Evolutionary conservation across 1,284 basidiomycete genomes (phyloP).

Genomic region (Flammula alnicola): DNA sequence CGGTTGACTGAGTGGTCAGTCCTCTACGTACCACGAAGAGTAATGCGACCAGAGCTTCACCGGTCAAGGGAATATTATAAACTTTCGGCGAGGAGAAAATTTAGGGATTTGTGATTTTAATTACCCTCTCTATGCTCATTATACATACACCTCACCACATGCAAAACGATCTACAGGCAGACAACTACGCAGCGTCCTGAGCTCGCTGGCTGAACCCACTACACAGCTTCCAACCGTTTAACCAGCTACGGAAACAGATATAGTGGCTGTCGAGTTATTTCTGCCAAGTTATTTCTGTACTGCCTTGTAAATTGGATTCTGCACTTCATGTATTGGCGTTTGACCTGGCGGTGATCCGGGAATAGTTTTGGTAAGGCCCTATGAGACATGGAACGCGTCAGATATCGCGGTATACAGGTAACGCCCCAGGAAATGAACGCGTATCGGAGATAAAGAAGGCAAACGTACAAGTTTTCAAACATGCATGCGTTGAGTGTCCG

Average conservation of each 20-base stretch:
- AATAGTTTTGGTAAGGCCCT: slow-evolving; percentile 93
- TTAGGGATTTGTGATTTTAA: not conserved
- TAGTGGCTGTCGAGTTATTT: no score
- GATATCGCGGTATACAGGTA: not conserved
- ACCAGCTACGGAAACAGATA: no score
- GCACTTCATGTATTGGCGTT: slow-evolving; percentile 89
- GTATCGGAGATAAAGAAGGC: not conserved
- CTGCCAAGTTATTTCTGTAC: slow-evolving; percentile 76
- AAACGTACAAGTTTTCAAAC: slow-evolving; percentile 89
- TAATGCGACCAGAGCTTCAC: no score
- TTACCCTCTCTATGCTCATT: not conserved
- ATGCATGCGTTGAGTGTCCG: slow-evolving; percentile 92
- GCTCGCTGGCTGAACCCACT: no score
- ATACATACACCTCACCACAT: slow-evolving; percentile 1
- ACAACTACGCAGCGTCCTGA: no score
- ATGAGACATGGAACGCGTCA: slow-evolving; percentile 1
- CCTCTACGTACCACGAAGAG: not conserved
- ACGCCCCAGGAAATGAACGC: not conserved
- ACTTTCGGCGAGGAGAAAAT: no score
- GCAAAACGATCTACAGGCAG: not conserved
- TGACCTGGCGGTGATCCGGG: slow-evolving; percentile 89
- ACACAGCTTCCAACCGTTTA: no score
- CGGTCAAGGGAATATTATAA: no score
- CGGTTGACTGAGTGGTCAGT: no score
- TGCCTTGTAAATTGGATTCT: slow-evolving; percentile 80